phyloP scores from a whole-genome alignment of 2,329 filamentous ascomycete genomes.

The Davidsoniella virescens region DNA sequence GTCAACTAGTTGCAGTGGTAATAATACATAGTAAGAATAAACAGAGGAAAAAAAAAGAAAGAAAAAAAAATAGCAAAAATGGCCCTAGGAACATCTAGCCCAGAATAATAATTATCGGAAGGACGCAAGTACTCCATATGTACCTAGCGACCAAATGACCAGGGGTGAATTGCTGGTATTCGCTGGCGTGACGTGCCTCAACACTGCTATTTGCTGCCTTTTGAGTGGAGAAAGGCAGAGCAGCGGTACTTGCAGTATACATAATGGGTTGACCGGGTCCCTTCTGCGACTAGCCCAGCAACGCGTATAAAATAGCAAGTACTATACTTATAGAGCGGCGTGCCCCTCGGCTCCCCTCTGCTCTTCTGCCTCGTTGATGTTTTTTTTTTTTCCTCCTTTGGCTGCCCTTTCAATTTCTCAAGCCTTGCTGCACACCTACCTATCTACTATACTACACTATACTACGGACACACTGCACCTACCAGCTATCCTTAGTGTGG shows the following conservation, averaged over 20 bases:
- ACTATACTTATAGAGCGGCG: constrained; percentile 28
- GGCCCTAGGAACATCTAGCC: background rate
- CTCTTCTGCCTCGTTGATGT: constrained; percentile 9
- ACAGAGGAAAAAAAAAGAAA: background rate
- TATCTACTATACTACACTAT: too few species aligned
- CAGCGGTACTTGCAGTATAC: constrained; percentile 11
- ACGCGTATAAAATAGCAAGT: constrained; percentile 31
- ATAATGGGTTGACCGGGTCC: constrained; percentile 1
- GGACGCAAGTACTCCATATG: constrained; percentile 11
- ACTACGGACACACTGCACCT: background rate
- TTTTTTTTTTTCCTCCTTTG: constrained; percentile 11
- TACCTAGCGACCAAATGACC: constrained; percentile 10
- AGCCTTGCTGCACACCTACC: background rate
- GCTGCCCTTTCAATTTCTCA: constrained; percentile 1
- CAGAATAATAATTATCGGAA: background rate
- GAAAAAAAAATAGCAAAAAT: background rate
- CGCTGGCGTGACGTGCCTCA: background rate
- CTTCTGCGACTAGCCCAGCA: constrained; percentile 4
- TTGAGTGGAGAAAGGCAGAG: background rate
- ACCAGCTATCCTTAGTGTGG: background rate
- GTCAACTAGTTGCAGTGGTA: background rate
- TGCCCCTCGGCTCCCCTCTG: constrained; percentile 23
- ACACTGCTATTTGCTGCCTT: background rate
- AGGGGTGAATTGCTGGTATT: background rate
- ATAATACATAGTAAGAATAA: background rate